phyloP scores from a whole-genome alignment of 2,329 filamentous ascomycete genomes.

The Diaporthe aspalathi region DNA sequence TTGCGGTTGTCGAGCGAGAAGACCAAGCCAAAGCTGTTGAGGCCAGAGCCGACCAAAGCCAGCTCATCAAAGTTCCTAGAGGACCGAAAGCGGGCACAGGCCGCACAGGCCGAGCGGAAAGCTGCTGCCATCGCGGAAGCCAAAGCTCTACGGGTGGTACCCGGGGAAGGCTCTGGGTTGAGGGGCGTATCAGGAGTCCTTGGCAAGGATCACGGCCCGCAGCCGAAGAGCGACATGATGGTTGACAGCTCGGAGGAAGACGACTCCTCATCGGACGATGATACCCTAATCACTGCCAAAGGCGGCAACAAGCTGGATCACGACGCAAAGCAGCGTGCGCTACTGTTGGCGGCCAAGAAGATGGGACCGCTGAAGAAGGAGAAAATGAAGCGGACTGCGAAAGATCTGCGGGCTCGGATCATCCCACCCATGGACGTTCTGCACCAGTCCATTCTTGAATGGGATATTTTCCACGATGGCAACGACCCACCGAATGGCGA shows the following conservation, averaged over 20 bases:
- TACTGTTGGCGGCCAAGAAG: slow-evolving; percentile 64
- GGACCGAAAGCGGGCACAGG: slow-evolving; percentile 78
- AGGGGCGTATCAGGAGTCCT: slow-evolving; percentile 74
- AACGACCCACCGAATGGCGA: slow-evolving; percentile 85
- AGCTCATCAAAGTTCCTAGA: slow-evolving; percentile 71
- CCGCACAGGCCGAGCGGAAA: slow-evolving; percentile 79
- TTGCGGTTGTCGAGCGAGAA: slow-evolving; percentile 48
- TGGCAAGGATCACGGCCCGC: slow-evolving; percentile 81
- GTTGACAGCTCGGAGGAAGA: slow-evolving; percentile 83
- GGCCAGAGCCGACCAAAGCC: slow-evolving; percentile 49
- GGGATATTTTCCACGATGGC: slow-evolving; percentile 93
- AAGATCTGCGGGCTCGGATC: slow-evolving; percentile 93
- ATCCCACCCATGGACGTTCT: slow-evolving; percentile 88
- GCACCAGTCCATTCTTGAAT: slow-evolving; percentile 87
- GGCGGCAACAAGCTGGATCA: slow-evolving; percentile 56
- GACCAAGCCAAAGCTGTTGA: slow-evolving; percentile 48
- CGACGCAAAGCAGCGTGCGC: slow-evolving; percentile 38
- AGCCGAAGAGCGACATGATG: slow-evolving; percentile 91
- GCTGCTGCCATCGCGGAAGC: slow-evolving; percentile 77
- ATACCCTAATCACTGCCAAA: slow-evolving; percentile 46
- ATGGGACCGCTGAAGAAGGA: slow-evolving; percentile 85
- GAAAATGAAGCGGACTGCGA: slow-evolving; percentile 82
- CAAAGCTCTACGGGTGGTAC: slow-evolving; percentile 65
- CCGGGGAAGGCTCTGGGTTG: slow-evolving; percentile 82
- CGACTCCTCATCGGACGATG: slow-evolving; percentile 72